These are phyloP conservation scores for Gamarada debralockiae DNA, from an alignment of 495 filamentous ascomycete genomes.

Conservation along the genomic window DNA sequence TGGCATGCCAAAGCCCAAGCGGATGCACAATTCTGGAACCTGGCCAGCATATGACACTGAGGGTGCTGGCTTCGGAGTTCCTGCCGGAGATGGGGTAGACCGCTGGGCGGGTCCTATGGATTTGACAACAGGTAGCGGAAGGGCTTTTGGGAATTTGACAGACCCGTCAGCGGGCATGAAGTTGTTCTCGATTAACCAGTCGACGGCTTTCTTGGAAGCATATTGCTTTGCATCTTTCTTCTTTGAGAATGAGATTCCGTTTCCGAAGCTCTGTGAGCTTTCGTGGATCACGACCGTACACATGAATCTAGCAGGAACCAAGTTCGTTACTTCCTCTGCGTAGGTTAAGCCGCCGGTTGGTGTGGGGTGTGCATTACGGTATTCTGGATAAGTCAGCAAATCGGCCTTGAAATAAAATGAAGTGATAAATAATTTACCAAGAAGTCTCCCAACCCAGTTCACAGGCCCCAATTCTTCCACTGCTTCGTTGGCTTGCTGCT, in stretches of 20 bases:
- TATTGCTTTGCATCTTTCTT: conserved; percentile 13
- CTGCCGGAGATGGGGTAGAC: background rate
- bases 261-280: background rate
- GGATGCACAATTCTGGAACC: conserved; percentile 15
- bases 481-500: conserved; percentile 18
- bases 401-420: no score
- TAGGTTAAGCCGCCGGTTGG: conserved; percentile 3
- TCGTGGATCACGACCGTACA: conserved; percentile 2
- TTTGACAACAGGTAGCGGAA: background rate
- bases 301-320: background rate
- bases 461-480: conserved; percentile 15
- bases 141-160: conserved; percentile 15
- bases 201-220: conserved; percentile 10
- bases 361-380: conserved; percentile 15
- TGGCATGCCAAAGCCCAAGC: conserved; percentile 14
- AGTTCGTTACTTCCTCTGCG: background rate
- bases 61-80: background rate
- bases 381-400: conserved; percentile 12
- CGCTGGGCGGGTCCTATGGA: background rate
- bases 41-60: conserved; percentile 3
- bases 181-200: conserved; percentile 17
- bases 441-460: conserved; percentile 21
- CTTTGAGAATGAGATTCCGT: conserved; percentile 1
- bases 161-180: conserved; percentile 18
- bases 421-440: conserved; percentile 4